phyloP scores from a whole-genome alignment of 495 filamentous ascomycete species.

The Daldinia bambusicola region DNA sequence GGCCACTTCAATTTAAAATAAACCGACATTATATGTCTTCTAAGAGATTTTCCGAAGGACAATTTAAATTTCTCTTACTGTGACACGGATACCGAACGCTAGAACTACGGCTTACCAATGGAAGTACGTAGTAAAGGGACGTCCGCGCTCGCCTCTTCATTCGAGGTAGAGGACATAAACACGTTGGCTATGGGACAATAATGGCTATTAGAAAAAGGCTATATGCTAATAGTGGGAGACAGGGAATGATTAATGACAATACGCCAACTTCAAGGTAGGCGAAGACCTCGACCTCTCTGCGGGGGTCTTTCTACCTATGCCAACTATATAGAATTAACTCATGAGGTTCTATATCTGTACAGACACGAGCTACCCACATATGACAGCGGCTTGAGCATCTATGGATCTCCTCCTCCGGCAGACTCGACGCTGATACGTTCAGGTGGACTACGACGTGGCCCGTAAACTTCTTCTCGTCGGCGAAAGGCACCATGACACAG shows the following conservation, averaged over 20 bases:
- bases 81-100: background rate
- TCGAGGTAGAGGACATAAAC: background rate
- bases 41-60: background rate
- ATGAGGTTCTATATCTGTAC: background rate
- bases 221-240: background rate
- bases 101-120: background rate
- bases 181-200: background rate
- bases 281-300: background rate
- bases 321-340: background rate
- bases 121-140: background rate
- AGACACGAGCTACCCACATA: too few relatives aligned
- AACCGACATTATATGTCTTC: background rate
- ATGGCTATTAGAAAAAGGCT: background rate
- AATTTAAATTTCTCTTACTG: background rate
- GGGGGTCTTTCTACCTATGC: background rate
- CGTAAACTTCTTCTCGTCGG: background rate
- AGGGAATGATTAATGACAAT: background rate
- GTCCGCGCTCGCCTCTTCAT: background rate
- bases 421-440: background rate
- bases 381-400: too few relatives aligned
- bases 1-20: background rate
- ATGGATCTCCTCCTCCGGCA: background rate
- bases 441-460: conserved; percentile 1
- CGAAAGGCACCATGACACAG: background rate
- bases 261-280: background rate